phyloP scores from a whole-genome alignment of 1,284 basidiomycete genomes.

The Cutaneotrichosporon dermatis region DNA sequence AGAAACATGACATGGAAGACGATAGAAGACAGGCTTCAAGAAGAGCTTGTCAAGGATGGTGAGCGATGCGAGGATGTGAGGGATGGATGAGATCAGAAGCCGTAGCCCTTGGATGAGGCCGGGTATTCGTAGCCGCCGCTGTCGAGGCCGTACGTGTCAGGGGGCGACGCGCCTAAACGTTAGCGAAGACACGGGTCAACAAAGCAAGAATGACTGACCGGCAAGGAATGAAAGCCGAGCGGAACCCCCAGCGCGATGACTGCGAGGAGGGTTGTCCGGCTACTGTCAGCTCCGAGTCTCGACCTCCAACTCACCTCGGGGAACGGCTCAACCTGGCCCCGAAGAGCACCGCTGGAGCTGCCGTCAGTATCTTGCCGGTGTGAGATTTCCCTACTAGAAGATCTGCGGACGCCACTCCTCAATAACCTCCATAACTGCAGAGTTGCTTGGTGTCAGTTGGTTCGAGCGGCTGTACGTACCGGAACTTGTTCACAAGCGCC shows the following conservation, averaged over 20 bases:
- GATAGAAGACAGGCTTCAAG: not conserved
- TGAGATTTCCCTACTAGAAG: constrained; percentile 34
- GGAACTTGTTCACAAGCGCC: constrained; percentile 46
- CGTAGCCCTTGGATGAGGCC: not conserved
- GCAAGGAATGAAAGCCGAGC: constrained; percentile 11
- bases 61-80: not conserved
- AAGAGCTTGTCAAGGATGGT: not conserved
- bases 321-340: constrained; percentile 28
- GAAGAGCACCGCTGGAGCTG: constrained; percentile 35
- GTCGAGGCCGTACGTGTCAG: not conserved
- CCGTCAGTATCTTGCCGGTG: not conserved
- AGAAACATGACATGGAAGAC: not conserved
- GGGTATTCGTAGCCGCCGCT: constrained; percentile 11
- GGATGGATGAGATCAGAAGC: not conserved
- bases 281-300: not conserved
- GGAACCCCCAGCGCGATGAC: constrained; percentile 1
- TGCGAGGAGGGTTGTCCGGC: constrained; percentile 11
- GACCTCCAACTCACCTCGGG: not conserved
- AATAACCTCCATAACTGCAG: constrained; percentile 42
- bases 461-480: constrained; percentile 9
- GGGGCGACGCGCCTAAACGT: not conserved
- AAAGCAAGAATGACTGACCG: not conserved
- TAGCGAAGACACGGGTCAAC: too few species aligned
- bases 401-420: constrained; percentile 47
- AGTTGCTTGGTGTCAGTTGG: constrained; percentile 32